Base-by-base conservation (phyloP, 805 yeast genomes). In the Kazachstania psychrophila region DNA sequence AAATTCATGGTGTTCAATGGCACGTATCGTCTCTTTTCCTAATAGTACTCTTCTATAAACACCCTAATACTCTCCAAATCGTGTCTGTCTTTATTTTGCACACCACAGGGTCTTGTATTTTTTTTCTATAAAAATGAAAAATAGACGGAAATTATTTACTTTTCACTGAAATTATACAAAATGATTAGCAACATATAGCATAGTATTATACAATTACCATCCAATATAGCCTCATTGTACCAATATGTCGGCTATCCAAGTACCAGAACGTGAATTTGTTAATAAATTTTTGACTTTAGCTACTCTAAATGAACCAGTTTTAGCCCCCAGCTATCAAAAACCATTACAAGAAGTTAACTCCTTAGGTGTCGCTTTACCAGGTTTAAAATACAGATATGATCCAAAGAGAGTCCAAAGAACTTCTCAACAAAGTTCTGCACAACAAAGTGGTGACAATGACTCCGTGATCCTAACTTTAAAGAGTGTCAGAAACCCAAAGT, bases 401-500 rank as follows among this genome's bases (percentile, higher is more conserved):
- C 54, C 52, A 17, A 43, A 40, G 10, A 47, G 47, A 31, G 33
- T 34, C 9, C 48, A 41, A 23, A 39, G 36, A 10, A 16, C 11
- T 13, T 9, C 17, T 10, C n/a, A n/a, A 13, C 17, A 23, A 12
- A 25, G 37, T 11, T 7, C 26, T 11, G 13, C 38, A 10, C 30
- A 18, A 2, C 17, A 27, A 15, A 18, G 18, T n/a, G 20, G 33
- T 5, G 17, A 18, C 12, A 8, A 24, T 6, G 20, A 20, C 8
- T 16, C 33, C 26, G 35, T 23, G 3, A 16, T 23, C 6, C 5
- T 70, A 12, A 48, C 56, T 4, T 66, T 84, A 52, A 79, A 79
- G 56, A 79, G 88, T 22, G 70, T 85, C 37, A 75, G 77, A 48
- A 73, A 79, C 4, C 94, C 94, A 5, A 82, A 77, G 51, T 80